A percentile compares a stretch with the other conserved stretches of the same genome.
phyloP scores from a whole-genome alignment of 192 early-diverging fungal species.

The Linnemannia exigua region DNA sequence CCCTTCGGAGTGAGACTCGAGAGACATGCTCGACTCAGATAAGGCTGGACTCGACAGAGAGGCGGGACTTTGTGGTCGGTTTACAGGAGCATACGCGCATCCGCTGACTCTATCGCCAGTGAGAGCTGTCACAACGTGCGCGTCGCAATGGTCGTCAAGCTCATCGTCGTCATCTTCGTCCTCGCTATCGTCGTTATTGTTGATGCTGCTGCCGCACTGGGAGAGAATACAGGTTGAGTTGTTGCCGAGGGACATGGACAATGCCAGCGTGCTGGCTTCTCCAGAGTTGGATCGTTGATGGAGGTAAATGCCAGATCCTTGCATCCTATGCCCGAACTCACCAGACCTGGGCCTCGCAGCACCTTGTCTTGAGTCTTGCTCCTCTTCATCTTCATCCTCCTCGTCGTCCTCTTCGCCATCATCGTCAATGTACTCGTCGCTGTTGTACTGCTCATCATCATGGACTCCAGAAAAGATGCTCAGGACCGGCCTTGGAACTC shows the following conservation, averaged over 20 bases:
- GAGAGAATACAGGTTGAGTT: background rate
- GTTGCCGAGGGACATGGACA: background rate
- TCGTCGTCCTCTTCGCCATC: background rate
- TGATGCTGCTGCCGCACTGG: background rate
- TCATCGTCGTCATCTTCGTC: background rate
- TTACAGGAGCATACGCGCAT: background rate
- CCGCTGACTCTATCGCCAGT: background rate
- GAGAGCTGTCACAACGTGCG: background rate
- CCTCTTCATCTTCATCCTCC: background rate
- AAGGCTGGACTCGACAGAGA: background rate
- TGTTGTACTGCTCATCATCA: constrained; percentile 6
- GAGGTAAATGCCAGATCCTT: background rate
- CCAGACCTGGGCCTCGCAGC: background rate
- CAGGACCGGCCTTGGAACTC: background rate
- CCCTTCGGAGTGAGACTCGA: background rate
- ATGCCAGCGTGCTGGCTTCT: background rate
- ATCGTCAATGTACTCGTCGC: constrained; percentile 15
- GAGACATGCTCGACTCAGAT: constrained; percentile 1
- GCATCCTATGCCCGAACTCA: background rate
- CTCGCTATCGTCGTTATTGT: background rate
- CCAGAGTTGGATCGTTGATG: background rate
- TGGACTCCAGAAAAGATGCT: constrained; percentile 6
- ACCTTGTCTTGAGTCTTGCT: background rate
- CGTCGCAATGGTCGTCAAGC: background rate
- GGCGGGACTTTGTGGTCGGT: background rate